Conservation (phyloP, 2,329 filamentous ascomycete genomes). For the Coniochaeta hoffmannii region DNA sequence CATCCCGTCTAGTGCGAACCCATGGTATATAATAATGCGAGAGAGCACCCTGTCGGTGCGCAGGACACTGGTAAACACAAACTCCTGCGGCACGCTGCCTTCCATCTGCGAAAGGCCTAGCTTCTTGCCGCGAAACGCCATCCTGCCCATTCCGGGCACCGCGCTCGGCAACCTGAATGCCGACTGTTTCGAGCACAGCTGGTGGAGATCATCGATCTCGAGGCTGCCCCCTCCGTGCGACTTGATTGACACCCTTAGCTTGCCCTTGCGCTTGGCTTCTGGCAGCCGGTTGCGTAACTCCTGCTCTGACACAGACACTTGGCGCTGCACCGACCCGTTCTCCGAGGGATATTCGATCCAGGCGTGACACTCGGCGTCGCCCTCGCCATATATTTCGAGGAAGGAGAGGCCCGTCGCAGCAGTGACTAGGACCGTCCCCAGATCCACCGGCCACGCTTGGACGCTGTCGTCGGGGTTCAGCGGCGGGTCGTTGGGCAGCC, state of each 20-base stretch:
- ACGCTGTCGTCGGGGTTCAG: constrained; percentile 64
- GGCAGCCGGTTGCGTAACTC: constrained; percentile 66
- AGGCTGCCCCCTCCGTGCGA: constrained; percentile 68
- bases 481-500: constrained; percentile 66
- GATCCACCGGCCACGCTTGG: constrained; percentile 79
- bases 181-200: constrained; percentile 63
- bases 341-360: constrained; percentile 75
- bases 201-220: constrained; percentile 68
- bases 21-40: constrained; percentile 69
- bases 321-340: constrained; percentile 56
- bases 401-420: constrained; percentile 78
- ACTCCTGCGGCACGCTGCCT: constrained; percentile 60
- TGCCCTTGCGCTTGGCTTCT: constrained; percentile 63
- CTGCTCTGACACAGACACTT: constrained; percentile 66
- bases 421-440: constrained; percentile 66
- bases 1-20: constrained; percentile 70
- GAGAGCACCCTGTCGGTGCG: constrained; percentile 67
- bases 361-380: constrained; percentile 70
- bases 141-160: constrained; percentile 44
- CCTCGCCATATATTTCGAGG: constrained; percentile 73
- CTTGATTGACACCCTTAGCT: constrained; percentile 65
- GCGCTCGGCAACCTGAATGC: constrained; percentile 64
- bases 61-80: constrained; percentile 65
- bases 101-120: constrained; percentile 67
- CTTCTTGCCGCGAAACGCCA: constrained; percentile 68